Base-by-base conservation (phyloP, 805 yeast species). In the Yamadazyma sp. region DNA sequence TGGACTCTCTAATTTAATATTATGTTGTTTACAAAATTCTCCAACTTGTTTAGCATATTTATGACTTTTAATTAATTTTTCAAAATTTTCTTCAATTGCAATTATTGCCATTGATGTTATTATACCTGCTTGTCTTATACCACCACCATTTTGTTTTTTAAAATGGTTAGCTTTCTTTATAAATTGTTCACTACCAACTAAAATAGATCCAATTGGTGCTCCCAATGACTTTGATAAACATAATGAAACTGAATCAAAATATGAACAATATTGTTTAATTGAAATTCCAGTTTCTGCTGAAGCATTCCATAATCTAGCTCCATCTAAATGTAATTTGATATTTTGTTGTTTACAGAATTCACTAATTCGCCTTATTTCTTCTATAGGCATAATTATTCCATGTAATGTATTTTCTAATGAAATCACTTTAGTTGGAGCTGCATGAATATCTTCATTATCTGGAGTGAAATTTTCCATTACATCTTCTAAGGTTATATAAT, bases 281-380 rank as follows among this genome's bases (percentile, higher is more conserved):
- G 86, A 62, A 23, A 84, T 68, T 17, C 84, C 87, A 7, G 86
- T 76, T 18, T 74, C 89, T 9, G 74, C 83, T 26, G 79, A 68
- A n/a, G 96, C 96, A 56, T 85, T 86, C 89, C 94, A 88, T 33
- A 89, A 62, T 49, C 98, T 75, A n/a, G 97, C 98, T 43, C 97
- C 98, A 56, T 89, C 98, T 49, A 88, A 76, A 52, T 91, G 97
- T 47, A 88, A 58, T 37, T 66, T 71, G 36, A 86, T 60, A 36
- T 67, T 69, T 47, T 80, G 69, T 19, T 63, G 73, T 35, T 70
- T 67, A 44, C 91, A 86, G 72, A 85, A 89, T 27, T 62, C 70
- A 27, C 82, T 73, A 48, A 89, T 89, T 38, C 76, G 74, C 39
- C 65, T 62, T 36, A 89, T 70, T 56, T 89, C 96, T 22, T 82